phyloP scores from a whole-genome alignment of 768 basidiomycete genomes.

The Mycena haematopus region DNA sequence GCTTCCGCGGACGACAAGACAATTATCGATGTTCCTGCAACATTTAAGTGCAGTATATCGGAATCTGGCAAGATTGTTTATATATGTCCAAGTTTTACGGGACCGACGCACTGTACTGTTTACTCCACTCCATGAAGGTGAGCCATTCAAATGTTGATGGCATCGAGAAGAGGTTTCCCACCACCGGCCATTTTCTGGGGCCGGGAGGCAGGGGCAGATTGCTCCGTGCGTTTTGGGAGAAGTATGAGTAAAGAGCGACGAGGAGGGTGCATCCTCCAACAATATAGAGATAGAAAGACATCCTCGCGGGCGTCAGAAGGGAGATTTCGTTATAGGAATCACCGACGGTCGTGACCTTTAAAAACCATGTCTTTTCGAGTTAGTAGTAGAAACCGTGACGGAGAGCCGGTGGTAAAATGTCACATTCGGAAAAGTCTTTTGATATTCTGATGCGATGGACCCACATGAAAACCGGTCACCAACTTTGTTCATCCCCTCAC shows the following conservation, averaged over 20 bases:
- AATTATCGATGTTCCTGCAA: conserved; percentile 40
- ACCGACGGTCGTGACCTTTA: too few relatives aligned
- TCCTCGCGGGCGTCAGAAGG: neutral
- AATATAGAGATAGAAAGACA: neutral
- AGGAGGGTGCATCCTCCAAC: conserved; percentile 1
- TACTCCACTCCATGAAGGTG: conserved; percentile 24
- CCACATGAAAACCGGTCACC: too few relatives aligned
- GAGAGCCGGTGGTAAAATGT: too few relatives aligned
- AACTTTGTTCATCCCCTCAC: too few relatives aligned
- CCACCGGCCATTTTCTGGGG: conserved; percentile 23
- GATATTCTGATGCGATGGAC: too few relatives aligned
- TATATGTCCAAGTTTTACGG: too few relatives aligned
- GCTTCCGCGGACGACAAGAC: conserved; percentile 43
- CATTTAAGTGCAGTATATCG: conserved; percentile 38
- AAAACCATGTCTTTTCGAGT: too few relatives aligned
- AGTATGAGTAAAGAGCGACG: conserved; percentile 11
- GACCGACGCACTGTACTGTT: conserved; percentile 18
- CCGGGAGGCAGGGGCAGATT: conserved; percentile 25
- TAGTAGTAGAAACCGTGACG: too few relatives aligned
- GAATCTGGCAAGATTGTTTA: conserved; percentile 32
- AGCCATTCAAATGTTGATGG: conserved; percentile 21
- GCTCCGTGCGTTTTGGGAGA: conserved; percentile 3
- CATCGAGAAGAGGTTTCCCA: conserved; percentile 28
- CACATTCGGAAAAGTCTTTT: too few relatives aligned
- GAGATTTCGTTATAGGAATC: too few relatives aligned